Conservation (phyloP, 2,329 filamentous ascomycete species). For the Alternaria viburni region DNA sequence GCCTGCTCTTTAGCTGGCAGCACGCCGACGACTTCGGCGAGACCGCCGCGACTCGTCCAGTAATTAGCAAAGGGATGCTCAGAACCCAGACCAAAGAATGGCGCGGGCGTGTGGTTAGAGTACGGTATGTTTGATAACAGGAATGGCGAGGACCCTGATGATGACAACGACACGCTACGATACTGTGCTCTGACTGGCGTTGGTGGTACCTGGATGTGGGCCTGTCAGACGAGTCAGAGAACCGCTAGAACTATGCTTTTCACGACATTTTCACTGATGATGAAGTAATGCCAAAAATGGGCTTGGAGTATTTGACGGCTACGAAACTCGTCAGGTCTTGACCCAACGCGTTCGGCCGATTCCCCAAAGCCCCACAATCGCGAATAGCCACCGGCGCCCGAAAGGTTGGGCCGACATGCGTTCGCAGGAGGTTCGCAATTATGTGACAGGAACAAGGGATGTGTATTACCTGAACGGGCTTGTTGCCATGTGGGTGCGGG, state of each 20-base stretch:
- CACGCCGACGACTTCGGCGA: conserved; percentile 76
- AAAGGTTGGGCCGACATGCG: background rate
- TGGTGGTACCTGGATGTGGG: conserved; percentile 32
- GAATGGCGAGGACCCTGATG: conserved; percentile 54
- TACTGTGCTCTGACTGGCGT: conserved; percentile 38
- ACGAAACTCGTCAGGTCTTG: too few species aligned
- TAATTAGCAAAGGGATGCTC: conserved; percentile 84
- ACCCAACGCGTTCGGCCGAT: too few species aligned
- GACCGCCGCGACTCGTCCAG: conserved; percentile 79
- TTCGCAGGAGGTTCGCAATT: conserved; percentile 9
- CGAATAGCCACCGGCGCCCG: too few species aligned
- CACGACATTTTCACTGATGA: too few species aligned
- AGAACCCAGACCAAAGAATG: conserved; percentile 80
- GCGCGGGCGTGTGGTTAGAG: conserved; percentile 72
- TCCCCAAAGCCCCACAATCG: too few species aligned
- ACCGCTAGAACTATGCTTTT: too few species aligned
- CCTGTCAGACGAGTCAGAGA: conserved; percentile 23
- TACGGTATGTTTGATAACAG: conserved; percentile 76
- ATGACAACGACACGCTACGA: conserved; percentile 46
- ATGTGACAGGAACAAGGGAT: conserved; percentile 22
- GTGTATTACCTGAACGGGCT: conserved; percentile 38
- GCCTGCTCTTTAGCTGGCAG: conserved; percentile 78
- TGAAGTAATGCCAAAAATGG: too few species aligned
- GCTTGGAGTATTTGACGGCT: too few species aligned
- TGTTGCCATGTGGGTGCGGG: conserved; percentile 27